Evolutionary conservation across 345 rosid species (phyloP).

Genomic region (Linum usitatissimum): DNA sequence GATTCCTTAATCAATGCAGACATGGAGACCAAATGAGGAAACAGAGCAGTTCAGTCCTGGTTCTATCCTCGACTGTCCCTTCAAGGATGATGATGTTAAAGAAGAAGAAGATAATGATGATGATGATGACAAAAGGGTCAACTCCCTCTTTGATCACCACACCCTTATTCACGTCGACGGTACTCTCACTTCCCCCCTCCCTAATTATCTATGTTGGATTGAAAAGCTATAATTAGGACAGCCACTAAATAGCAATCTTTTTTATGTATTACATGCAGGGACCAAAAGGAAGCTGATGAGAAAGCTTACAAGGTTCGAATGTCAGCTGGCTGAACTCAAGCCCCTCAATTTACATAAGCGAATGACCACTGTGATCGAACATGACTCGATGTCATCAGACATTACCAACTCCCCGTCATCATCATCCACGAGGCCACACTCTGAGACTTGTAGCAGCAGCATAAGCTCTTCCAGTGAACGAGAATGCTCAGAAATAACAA

Average conservation of each 20-base stretch:
- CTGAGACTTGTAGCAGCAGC: slow-evolving; percentile 12
- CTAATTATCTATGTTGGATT: too few relatives aligned
- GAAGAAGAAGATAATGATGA: background rate
- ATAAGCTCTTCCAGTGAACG: too few relatives aligned
- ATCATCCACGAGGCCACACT: slow-evolving; percentile 13
- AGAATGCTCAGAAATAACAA: background rate
- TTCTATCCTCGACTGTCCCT: slow-evolving; percentile 68
- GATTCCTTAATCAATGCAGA: slow-evolving; percentile 25
- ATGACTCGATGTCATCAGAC: background rate
- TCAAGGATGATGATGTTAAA: slow-evolving; percentile 43
- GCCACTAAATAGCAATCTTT: too few relatives aligned
- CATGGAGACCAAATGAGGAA: slow-evolving; percentile 32
- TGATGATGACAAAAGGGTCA: background rate
- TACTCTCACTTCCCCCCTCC: too few relatives aligned
- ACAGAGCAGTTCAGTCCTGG: slow-evolving; percentile 81
- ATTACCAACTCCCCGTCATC: too few relatives aligned
- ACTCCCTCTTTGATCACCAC: slow-evolving; percentile 19
- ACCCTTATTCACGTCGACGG: slow-evolving; percentile 23
- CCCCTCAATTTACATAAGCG: slow-evolving; percentile 57
- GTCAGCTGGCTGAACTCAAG: slow-evolving; percentile 32
- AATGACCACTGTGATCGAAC: slow-evolving; percentile 25
- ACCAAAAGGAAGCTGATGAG: slow-evolving; percentile 31
- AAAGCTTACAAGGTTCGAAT: slow-evolving; percentile 30
- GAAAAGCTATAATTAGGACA: background rate
- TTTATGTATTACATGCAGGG: too few relatives aligned